These are phyloP conservation scores for Marchantia paleacea DNA, from an alignment of 225 moss, liverwort and hornwort species.

Conservation along the genomic window DNA sequence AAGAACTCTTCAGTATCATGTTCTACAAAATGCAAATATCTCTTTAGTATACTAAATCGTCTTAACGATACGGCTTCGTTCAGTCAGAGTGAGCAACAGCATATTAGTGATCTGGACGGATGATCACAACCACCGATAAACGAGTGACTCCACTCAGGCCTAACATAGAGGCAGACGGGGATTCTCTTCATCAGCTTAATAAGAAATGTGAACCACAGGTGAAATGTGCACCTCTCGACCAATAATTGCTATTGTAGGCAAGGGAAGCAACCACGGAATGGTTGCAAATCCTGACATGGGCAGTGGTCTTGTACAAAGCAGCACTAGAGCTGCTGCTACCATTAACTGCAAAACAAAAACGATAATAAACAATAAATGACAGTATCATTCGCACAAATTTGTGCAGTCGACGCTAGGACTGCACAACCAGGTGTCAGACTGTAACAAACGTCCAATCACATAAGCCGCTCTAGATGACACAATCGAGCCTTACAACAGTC, in stretches of 20 bases:
- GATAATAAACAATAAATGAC: neutral
- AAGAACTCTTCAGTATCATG: neutral
- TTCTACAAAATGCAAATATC: neutral
- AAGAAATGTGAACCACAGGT: neutral
- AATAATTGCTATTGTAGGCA: conserved; percentile 89
- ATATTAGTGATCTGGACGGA: neutral
- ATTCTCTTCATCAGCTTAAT: neutral
- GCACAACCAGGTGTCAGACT: neutral
- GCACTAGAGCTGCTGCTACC: conserved; percentile 81
- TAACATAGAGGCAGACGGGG: neutral
- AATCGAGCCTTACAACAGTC: too few relatives aligned
- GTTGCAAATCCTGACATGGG: conserved; percentile 54
- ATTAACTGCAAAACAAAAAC: conserved; percentile 59
- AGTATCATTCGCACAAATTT: neutral
- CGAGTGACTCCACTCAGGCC: neutral
- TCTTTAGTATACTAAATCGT: too few relatives aligned
- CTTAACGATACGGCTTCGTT: neutral
- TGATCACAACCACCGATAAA: neutral
- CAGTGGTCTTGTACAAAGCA: conserved; percentile 82
- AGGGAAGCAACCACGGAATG: conserved; percentile 81
- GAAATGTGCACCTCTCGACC: conserved; percentile 75
- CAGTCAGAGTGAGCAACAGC: neutral
- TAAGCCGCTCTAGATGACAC: too few relatives aligned
- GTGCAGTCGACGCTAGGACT: neutral
- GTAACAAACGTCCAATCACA: neutral